phyloP scores from a whole-genome alignment of 768 basidiomycete species.

The Collybiopsis luxurians region DNA sequence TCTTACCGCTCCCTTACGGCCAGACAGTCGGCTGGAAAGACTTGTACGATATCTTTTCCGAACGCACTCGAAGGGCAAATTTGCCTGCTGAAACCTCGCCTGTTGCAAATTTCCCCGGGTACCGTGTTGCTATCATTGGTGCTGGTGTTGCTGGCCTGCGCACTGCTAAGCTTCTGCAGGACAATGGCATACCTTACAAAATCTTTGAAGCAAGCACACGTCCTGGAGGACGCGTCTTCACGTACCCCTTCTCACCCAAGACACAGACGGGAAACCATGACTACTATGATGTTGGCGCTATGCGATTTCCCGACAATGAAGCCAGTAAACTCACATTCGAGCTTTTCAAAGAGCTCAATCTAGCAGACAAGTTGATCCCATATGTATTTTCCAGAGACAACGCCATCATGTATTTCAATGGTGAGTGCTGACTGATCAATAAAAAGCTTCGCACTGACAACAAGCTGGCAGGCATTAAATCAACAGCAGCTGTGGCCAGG shows the following conservation, averaged over 20 bases:
- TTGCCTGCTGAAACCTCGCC: not conserved
- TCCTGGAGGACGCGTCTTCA: slow-evolving; percentile 14
- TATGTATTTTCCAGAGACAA: not conserved
- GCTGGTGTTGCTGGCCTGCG: slow-evolving; percentile 15
- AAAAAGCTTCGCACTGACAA: no score
- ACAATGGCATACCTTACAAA: slow-evolving; percentile 10
- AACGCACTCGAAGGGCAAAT: no score
- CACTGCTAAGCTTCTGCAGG: slow-evolving; percentile 9
- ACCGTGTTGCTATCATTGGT: slow-evolving; percentile 9
- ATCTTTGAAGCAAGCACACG: slow-evolving; percentile 13
- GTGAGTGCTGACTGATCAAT: no score
- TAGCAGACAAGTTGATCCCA: not conserved
- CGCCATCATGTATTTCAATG: not conserved
- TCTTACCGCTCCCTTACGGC: not conserved
- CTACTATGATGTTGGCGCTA: slow-evolving; percentile 21
- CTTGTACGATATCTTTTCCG: not conserved
- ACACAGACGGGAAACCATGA: not conserved
- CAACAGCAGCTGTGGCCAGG: no score
- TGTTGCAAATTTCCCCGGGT: no score
- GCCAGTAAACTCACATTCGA: slow-evolving; percentile 18
- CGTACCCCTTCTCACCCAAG: slow-evolving; percentile 8
- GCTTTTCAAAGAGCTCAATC: slow-evolving; percentile 14
- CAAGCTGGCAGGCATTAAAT: no score
- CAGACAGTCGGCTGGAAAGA: not conserved
- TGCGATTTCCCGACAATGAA: slow-evolving; percentile 22